Evolutionary conservation across 805 yeast species (phyloP).

Genomic region (Clavispora phyllophila): DNA sequence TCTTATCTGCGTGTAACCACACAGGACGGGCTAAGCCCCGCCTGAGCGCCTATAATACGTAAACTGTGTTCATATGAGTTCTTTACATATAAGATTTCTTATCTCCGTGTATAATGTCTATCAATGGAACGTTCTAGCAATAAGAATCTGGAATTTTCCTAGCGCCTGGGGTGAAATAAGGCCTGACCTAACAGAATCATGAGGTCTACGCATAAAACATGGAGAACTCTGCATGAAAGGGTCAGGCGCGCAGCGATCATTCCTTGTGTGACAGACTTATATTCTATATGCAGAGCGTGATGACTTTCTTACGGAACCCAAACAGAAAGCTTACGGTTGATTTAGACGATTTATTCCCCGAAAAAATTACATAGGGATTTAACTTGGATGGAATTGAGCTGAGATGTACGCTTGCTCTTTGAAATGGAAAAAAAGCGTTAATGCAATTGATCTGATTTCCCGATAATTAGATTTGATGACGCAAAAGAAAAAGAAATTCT

Average conservation of each 20-base stretch:
- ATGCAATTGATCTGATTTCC: not conserved
- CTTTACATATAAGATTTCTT: too few species aligned
- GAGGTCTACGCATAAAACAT: not conserved
- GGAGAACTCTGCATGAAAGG: constrained; percentile 10
- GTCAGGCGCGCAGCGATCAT: constrained; percentile 11
- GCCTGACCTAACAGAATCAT: not conserved
- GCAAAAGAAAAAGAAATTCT: constrained; percentile 16
- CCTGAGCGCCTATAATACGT: not conserved
- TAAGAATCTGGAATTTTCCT: not conserved
- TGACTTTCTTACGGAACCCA: constrained; percentile 4
- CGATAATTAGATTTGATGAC: not conserved
- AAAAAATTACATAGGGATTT: not conserved
- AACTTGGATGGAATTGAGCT: not conserved
- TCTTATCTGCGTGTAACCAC: not conserved
- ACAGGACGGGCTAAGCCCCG: not conserved
- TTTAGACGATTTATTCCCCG: not conserved
- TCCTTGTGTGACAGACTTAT: constrained; percentile 9
- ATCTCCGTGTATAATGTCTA: too few species aligned
- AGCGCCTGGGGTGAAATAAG: not conserved
- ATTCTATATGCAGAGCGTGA: constrained; percentile 5
- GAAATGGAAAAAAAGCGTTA: not conserved
- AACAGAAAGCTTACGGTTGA: not conserved
- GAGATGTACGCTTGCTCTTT: not conserved
- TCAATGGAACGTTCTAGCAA: not conserved
- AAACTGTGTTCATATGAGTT: too few species aligned